Evolutionary conservation across 352 stramenopile species (phyloP).

Genomic region (Blastocystis sp.): DNA sequence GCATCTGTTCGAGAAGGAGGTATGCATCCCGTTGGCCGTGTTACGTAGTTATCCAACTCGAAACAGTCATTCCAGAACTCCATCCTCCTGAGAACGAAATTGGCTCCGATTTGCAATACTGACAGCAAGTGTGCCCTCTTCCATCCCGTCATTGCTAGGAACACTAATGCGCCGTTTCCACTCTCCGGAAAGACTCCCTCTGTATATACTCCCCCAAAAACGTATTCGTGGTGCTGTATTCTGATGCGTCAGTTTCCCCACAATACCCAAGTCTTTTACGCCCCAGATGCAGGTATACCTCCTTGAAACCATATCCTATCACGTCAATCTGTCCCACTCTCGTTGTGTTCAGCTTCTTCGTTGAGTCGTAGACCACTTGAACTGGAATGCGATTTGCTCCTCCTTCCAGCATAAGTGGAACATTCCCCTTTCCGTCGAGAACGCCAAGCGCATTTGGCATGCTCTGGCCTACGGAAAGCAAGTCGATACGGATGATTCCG

Average conservation of each 20-base stretch:
- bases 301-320: conserved; percentile 4
- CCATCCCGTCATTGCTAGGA: background rate
- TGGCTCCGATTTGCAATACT: background rate
- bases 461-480: conserved; percentile 5
- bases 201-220: background rate
- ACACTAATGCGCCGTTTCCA: background rate
- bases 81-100: background rate
- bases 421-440: conserved; percentile 25
- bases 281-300: conserved; percentile 4
- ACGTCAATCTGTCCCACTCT: background rate
- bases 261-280: background rate
- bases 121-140: background rate
- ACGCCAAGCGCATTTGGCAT: conserved; percentile 44
- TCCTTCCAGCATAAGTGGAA: background rate
- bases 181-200: background rate
- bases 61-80: conserved; percentile 14
- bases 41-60: conserved; percentile 13
- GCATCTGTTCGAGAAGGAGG: conserved; percentile 60
- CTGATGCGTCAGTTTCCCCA: background rate
- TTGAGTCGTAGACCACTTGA: conserved; percentile 43
- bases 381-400: conserved; percentile 23
- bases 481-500: background rate
- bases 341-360: background rate
- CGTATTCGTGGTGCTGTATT: background rate
- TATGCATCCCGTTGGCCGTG: background rate